phyloP scores from a whole-genome alignment of 2,329 filamentous ascomycete genomes.

The Hymenoscyphus fructigenus region DNA sequence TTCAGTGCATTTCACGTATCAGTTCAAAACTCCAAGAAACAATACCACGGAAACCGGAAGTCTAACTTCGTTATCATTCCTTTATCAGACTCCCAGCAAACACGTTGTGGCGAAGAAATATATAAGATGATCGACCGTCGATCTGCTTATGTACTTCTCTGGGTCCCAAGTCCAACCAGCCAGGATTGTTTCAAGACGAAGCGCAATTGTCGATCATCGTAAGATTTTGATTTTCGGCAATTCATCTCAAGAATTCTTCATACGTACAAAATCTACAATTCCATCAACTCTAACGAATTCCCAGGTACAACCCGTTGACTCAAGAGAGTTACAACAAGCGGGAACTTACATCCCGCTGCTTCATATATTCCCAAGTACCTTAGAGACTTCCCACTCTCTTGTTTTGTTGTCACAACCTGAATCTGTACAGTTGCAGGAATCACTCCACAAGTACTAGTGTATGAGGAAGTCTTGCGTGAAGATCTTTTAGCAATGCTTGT shows the following conservation, averaged over 20 bases:
- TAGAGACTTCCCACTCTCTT: too few relatives aligned
- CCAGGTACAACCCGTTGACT: background rate
- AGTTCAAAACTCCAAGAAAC: background rate
- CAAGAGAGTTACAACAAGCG: background rate
- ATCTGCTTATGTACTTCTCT: background rate
- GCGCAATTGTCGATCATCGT: background rate
- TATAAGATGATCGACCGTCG: background rate
- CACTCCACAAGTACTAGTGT: background rate
- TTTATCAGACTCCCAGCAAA: conserved; percentile 1
- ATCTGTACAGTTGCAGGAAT: background rate
- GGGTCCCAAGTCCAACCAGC: background rate
- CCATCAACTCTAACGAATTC: background rate
- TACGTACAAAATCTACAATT: background rate
- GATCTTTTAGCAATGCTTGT: background rate
- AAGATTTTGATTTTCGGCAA: background rate
- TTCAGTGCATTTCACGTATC: background rate
- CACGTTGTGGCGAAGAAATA: background rate
- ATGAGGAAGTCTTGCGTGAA: background rate
- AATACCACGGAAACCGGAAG: background rate
- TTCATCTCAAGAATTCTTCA: background rate
- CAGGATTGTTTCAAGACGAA: background rate
- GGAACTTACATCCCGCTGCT: background rate
- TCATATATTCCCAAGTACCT: too few relatives aligned
- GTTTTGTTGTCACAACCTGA: background rate
- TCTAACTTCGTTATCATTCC: background rate